A percentile compares a stretch with the other conserved stretches of the same genome.
phyloP scores from a whole-genome alignment of 208 protist genomes.

The Wallacemonas rigidus region DNA sequence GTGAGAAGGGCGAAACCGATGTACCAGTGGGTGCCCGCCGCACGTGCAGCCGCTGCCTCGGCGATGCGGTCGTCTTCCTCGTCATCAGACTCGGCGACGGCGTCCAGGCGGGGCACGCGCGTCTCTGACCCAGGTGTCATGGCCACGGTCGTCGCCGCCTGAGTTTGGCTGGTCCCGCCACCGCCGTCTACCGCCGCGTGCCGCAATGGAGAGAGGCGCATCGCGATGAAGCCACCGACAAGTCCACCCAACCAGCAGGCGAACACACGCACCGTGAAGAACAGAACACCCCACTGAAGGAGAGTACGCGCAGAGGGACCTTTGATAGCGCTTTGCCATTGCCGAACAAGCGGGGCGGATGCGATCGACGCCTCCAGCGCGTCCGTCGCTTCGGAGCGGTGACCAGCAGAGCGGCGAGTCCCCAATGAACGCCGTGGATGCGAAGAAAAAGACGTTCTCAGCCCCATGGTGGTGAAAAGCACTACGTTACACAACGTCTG shows the following conservation, averaged over 20 bases:
- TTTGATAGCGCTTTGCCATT: neutral
- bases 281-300: neutral
- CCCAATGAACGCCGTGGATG: neutral
- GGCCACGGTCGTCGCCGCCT: too few relatives aligned
- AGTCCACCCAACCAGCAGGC: constrained; percentile 11
- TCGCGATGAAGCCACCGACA: constrained; percentile 2
- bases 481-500: constrained; percentile 22
- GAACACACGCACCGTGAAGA: constrained; percentile 13
- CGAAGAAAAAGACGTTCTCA: constrained; percentile 14
- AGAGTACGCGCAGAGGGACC: neutral
- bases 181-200: too few relatives aligned
- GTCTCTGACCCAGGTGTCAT: too few relatives aligned
- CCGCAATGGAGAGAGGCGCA: neutral
- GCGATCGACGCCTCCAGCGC: neutral
- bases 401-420: neutral
- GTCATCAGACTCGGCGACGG: too few relatives aligned
- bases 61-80: neutral
- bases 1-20: constrained; percentile 30
- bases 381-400: neutral
- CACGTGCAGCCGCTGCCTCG: neutral
- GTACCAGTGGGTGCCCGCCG: constrained; percentile 11
- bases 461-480: constrained; percentile 28
- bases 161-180: too few relatives aligned
- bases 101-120: too few relatives aligned
- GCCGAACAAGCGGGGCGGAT: neutral